phyloP scores from a whole-genome alignment of 31 red algal species.

The Porphyra umbilicalis region DNA sequence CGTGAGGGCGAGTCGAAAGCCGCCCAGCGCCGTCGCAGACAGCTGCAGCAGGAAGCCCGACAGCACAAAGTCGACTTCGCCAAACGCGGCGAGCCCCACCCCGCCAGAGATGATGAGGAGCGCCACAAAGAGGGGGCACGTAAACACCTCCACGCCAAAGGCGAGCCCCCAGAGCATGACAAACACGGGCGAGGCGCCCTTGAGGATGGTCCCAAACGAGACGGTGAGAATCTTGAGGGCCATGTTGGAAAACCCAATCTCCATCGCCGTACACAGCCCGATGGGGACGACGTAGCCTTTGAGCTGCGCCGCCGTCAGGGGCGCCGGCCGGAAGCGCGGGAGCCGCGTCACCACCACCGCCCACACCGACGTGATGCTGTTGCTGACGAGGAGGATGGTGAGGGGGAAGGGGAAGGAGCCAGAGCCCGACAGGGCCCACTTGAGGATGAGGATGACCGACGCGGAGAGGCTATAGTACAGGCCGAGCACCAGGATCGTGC shows the following conservation, averaged over 20 bases:
- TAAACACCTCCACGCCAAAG: conserved; percentile 71
- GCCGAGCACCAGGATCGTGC: conserved; percentile 21
- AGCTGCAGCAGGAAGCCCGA: conserved; percentile 74
- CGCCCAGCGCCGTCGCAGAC: conserved; percentile 69
- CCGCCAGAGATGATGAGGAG: conserved; percentile 63
- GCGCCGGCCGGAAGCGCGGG: conserved; percentile 21
- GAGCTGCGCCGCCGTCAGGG: conserved; percentile 47
- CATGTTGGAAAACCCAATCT: conserved; percentile 95
- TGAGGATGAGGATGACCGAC: conserved; percentile 61
- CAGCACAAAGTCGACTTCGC: conserved; percentile 59
- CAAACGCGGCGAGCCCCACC: conserved; percentile 65
- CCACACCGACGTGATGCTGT: conserved; percentile 62
- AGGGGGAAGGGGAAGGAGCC: conserved; percentile 50
- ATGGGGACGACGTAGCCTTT: conserved; percentile 82
- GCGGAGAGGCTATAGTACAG: conserved; percentile 67
- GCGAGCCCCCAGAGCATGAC: conserved; percentile 90
- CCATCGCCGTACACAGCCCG: conserved; percentile 75
- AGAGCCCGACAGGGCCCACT: conserved; percentile 43
- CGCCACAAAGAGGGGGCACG: conserved; percentile 43
- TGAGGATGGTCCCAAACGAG: conserved; percentile 93
- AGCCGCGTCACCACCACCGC: conserved; percentile 36
- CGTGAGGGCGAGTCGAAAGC: conserved; percentile 92
- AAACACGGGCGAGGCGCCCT: conserved; percentile 92
- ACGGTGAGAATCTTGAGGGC: conserved; percentile 87
- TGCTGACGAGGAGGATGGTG: conserved; percentile 60